Evolutionary conservation across 2,329 filamentous ascomycete genomes (phyloP).

Genomic region (Teratosphaeriaceae sp.): DNA sequence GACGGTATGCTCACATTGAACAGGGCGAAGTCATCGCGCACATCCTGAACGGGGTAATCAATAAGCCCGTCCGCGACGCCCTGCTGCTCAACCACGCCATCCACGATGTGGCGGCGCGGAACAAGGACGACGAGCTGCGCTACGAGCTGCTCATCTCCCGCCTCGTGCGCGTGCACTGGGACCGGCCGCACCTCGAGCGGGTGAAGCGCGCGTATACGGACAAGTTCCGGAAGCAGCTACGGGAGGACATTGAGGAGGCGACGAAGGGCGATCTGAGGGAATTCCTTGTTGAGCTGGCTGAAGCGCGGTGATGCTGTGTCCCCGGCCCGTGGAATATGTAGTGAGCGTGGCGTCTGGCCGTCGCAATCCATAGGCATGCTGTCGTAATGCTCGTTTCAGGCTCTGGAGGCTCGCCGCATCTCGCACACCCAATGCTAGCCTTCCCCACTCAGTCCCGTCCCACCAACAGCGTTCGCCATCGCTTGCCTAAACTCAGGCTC

Average conservation of each 20-base stretch:
- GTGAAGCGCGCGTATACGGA: constrained; percentile 75
- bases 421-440: no score
- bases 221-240: constrained; percentile 67
- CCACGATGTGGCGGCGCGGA: constrained; percentile 40
- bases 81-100: constrained; percentile 87
- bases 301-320: constrained; percentile 13
- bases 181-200: constrained; percentile 68
- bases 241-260: constrained; percentile 71
- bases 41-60: constrained; percentile 94
- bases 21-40: constrained; percentile 92
- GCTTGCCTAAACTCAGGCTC: no score
- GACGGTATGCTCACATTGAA: neutral
- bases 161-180: constrained; percentile 88
- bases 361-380: no score
- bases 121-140: constrained; percentile 48
- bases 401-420: no score
- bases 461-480: no score
- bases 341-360: no score
- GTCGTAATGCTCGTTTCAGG: no score
- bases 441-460: no score
- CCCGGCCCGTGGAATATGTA: no score
- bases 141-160: constrained; percentile 83
- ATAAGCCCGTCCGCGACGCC: constrained; percentile 87
- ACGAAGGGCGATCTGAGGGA: constrained; percentile 59
- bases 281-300: constrained; percentile 28